Base-by-base conservation (phyloP, 345 rosid species). In the Brassica incana region DNA sequence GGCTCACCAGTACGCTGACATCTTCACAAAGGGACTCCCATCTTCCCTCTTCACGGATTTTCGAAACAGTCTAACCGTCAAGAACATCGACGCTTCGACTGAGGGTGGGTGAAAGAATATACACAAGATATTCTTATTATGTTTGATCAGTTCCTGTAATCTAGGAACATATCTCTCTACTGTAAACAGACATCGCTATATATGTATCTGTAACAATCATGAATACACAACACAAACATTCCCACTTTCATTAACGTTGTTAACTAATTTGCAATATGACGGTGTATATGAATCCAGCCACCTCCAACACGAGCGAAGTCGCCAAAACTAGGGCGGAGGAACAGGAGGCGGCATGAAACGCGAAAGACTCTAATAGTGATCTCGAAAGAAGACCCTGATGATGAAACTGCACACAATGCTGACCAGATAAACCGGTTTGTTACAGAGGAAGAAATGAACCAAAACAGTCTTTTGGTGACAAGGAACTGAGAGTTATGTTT, bases 241-340 rank as follows among this genome's bases (percentile, higher is more conserved):
- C 20, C 20, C 20, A 18, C 20, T 18, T 18, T 18, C 20, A 18
- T 18, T 18, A 20, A 23, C 25, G 68, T 75, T 69, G 30, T 70
- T 54, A 40, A 80, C 54, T 40, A 10, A 23, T 23, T 70, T 69
- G 35, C 1, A 9, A 11, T 70, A 56, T 20, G 43, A 60, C 10
- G 67, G 30, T 59, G 67, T 58, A 18, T 58, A 68, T 9, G 62
- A 35, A 77, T 69, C 72, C 88, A 94, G 97, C 77, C 88, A 78
- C 98, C 97, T 74, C 88, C 93, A 77, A 94, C 98, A 72, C 88
- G 95, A 29, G 90, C 98, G 72, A 89, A 85, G 76, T 94, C 94
- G 67, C 94, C 94, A 64, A 88, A 86, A 80, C 88, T 90, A 74
- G 88, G 92, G 1, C 81, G 97, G 40, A 88, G 93, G 32, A 88